Evolutionary conservation across 352 stramenopile species (phyloP), one percentile per base, ranked within the genome.

Genomic region (Globisporangium spinosum): DNA sequence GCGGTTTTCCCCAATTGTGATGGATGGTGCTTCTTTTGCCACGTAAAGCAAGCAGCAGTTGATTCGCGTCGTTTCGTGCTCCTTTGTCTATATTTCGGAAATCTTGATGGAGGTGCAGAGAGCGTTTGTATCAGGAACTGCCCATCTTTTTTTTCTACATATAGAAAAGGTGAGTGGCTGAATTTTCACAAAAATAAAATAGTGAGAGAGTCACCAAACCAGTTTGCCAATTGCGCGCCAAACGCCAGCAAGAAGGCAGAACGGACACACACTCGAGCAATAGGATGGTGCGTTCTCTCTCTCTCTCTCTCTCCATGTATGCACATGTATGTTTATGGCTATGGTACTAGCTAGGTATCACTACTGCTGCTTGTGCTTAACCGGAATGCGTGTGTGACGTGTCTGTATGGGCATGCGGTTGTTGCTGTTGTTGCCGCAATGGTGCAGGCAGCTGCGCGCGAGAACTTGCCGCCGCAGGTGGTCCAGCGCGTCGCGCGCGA

Each of bases 401-500:
- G 10, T 51, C 7, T 29, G 34, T 17, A 58, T 38, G 22, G 8
- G 20, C 7, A 3, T 27, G 9, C 29, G 45, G 27, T 17, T 8
- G 7, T 9, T 61, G 29, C 29, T 29, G 29, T n/a, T 43, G 29
- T 29, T 35, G 20, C 20, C 15, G 23, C 53, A n/a, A 17, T 32
- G n/a, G 32, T 23, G 59, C 25, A 51, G n/a, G 23, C 62, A 17
- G 29, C 79, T 20, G 73, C 81, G 54, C 71, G 78, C 7, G 78
- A 90, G 58, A 91, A 88, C 62, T 38, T 90, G 65, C 83, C 95
- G 38, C 94, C 94, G 35, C 89, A 98, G 77, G 95, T 98, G 43
- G 81, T 98, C 65, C 85, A 97, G 53, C 79, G 95, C 54, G 89
- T 99, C 10, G 89, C 93, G 25, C 78, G 87, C 43, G 97, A 99